Evolutionary conservation across 768 basidiomycete genomes (phyloP).

Genomic region (Lentinula sp.): DNA sequence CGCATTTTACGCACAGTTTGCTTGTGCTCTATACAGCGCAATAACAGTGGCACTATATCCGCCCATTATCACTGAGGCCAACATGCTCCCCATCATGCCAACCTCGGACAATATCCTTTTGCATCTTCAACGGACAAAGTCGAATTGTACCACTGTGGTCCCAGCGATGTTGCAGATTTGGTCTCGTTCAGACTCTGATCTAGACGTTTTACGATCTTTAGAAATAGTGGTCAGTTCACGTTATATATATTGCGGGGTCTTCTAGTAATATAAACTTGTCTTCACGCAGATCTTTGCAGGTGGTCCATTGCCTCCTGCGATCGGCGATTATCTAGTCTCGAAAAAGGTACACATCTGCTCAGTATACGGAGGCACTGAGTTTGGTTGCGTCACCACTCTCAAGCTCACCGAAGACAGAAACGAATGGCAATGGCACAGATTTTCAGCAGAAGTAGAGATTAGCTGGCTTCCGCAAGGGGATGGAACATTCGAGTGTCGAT

Average conservation of each 20-base stretch:
- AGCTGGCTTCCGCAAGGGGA: conserved; percentile 32
- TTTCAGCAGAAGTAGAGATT: conserved; percentile 17
- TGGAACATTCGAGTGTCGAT: conserved; percentile 30
- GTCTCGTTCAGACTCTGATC: conserved; percentile 15
- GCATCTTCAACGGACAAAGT: conserved; percentile 14
- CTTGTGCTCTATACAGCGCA: conserved; percentile 17
- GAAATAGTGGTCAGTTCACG: conserved; percentile 21
- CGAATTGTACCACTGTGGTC: conserved; percentile 18
- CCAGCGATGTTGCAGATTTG: conserved; percentile 25
- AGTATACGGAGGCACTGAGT: conserved; percentile 35
- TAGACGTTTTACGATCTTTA: conserved; percentile 19
- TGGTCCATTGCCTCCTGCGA: conserved; percentile 27
- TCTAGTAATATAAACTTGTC: not conserved
- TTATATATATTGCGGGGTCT: not conserved
- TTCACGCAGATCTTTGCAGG: conserved; percentile 13
- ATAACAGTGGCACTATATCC: conserved; percentile 19
- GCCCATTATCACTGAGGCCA: conserved; percentile 14
- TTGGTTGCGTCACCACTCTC: conserved; percentile 13
- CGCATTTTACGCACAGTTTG: conserved; percentile 19
- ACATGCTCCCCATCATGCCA: conserved; percentile 23
- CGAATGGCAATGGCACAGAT: conserved; percentile 26
- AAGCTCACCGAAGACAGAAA: conserved; percentile 2
- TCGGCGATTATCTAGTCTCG: conserved; percentile 27
- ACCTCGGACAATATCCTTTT: conserved; percentile 29
- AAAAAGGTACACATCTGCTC: conserved; percentile 26